These are phyloP conservation scores for Vigna hirtella DNA, from an alignment of 306 rosid species.

Conservation along the genomic window DNA sequence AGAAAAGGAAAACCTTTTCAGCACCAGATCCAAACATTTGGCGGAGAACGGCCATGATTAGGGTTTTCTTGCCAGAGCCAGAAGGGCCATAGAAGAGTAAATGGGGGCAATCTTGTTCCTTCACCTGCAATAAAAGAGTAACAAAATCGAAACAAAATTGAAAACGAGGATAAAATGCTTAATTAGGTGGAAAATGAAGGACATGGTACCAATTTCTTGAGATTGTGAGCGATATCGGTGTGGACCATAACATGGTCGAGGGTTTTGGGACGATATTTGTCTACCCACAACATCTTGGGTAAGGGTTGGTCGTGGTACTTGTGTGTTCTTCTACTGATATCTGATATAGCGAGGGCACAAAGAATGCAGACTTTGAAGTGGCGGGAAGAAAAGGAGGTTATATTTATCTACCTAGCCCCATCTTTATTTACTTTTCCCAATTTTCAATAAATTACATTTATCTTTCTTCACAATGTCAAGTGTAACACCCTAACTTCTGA, in stretches of 20 bases:
- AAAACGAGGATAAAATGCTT: constrained; percentile 10
- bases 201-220: constrained; percentile 75
- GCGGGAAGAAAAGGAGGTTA: background rate
- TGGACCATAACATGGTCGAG: constrained; percentile 80
- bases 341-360: background rate
- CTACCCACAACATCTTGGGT: constrained; percentile 94
- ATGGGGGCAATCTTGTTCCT: constrained; percentile 96
- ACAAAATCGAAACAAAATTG: background rate
- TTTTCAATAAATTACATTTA: too few relatives aligned
- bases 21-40: constrained; percentile 92
- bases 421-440: too few relatives aligned
- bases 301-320: background rate
- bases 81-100: constrained; percentile 94
- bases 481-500: too few relatives aligned
- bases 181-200: background rate
- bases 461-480: too few relatives aligned
- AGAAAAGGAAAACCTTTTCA: constrained; percentile 67
- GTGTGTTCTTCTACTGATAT: background rate
- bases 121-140: constrained; percentile 52
- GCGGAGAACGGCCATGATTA: constrained; percentile 86
- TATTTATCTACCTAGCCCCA: too few relatives aligned
- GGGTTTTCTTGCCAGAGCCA: constrained; percentile 99
- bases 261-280: constrained; percentile 93
- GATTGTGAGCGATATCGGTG: constrained; percentile 74
- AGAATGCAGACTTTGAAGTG: background rate